Percentiles rank a stretch among this genome's conserved stretches.
Conservation (phyloP, 805 yeast species). For the Metschnikowia lachancei region DNA sequence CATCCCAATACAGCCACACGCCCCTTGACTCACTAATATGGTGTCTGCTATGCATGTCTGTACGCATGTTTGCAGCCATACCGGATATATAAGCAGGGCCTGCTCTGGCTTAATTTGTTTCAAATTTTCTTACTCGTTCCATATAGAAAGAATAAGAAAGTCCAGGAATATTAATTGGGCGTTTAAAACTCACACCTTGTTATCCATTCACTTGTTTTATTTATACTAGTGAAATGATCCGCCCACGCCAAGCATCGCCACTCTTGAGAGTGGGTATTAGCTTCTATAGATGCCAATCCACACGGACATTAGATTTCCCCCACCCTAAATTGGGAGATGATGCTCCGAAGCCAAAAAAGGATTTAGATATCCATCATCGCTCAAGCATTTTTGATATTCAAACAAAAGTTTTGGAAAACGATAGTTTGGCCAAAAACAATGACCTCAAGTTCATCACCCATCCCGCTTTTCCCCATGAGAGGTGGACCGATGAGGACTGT, state of each 20-base stretch:
- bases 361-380: not conserved
- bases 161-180: no score
- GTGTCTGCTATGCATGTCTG: not conserved
- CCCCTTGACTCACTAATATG: not conserved
- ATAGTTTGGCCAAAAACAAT: conserved; percentile 21
- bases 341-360: no score
- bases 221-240: conserved; percentile 4
- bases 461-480: conserved; percentile 39
- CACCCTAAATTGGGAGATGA: no score
- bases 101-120: not conserved
- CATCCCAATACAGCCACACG: not conserved
- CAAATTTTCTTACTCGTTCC: not conserved
- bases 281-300: not conserved
- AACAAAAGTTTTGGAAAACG: conserved; percentile 17
- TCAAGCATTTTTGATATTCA: conserved; percentile 9
- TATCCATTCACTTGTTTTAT: no score
- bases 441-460: conserved; percentile 40
- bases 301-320: not conserved
- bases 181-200: no score
- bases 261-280: conserved; percentile 7
- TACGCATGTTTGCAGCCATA: not conserved
- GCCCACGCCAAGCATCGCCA: conserved; percentile 6
- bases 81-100: not conserved
- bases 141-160: no score
- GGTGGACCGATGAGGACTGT: conserved; percentile 30